These are phyloP conservation scores for Calvatia gigantea DNA, from an alignment of 768 basidiomycete species.

Conservation along the genomic window DNA sequence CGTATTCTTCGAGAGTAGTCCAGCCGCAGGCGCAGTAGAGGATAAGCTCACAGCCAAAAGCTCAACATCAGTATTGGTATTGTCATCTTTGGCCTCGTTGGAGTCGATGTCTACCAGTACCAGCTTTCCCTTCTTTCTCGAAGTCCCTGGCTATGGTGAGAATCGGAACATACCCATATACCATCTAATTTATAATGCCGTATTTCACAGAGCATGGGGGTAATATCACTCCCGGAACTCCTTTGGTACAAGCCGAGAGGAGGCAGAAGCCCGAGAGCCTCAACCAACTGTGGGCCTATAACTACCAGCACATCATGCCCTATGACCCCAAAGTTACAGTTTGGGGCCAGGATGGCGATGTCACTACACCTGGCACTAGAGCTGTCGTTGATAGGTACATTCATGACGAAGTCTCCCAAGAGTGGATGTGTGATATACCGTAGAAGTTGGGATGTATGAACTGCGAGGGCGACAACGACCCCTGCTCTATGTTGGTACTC, in stretches of 20 bases:
- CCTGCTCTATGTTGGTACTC: too few species aligned
- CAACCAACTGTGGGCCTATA: neutral
- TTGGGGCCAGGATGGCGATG: neutral
- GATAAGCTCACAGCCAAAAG: too few species aligned
- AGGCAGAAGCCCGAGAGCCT: neutral
- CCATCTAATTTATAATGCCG: neutral
- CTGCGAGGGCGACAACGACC: too few species aligned
- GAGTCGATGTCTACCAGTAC: too few species aligned
- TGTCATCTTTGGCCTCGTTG: too few species aligned
- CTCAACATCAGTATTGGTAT: too few species aligned
- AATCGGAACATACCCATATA: neutral
- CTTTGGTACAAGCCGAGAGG: neutral
- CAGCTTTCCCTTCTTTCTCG: too few species aligned
- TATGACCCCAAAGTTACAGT: neutral
- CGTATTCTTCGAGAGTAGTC: too few species aligned
- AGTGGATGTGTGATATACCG: neutral
- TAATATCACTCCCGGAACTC: neutral
- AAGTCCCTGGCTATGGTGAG: neutral
- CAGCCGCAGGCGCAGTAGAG: too few species aligned
- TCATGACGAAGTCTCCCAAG: neutral
- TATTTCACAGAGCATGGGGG: neutral
- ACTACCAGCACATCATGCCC: neutral
- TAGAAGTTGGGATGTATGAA: too few species aligned
- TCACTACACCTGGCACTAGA: neutral
- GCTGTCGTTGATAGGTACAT: neutral